Percentiles rank a stretch among this genome's conserved stretches.
These are phyloP conservation scores for Trichosporon sp. DNA, from an alignment of 1,284 basidiomycete genomes.

Conservation along the genomic window DNA sequence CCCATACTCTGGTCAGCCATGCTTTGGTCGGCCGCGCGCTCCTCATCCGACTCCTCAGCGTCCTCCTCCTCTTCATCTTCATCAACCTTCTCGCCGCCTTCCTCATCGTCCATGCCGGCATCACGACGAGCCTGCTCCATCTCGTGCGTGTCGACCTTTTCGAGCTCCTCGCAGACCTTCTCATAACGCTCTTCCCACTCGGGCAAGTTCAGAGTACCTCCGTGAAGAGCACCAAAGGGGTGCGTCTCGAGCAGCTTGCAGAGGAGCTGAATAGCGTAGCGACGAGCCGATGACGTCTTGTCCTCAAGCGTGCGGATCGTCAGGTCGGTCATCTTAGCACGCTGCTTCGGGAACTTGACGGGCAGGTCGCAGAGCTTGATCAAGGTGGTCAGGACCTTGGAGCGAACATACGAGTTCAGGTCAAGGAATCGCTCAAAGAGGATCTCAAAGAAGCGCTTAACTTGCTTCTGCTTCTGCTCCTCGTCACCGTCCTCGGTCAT, in stretches of 20 bases:
- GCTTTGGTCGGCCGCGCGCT: slow-evolving; percentile 19
- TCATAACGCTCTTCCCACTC: slow-evolving; percentile 72
- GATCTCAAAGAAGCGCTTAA: slow-evolving; percentile 74
- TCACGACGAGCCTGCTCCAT: slow-evolving; percentile 44
- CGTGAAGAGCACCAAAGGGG: slow-evolving; percentile 79
- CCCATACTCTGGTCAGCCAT: background rate
- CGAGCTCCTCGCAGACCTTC: slow-evolving; percentile 54
- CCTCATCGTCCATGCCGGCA: slow-evolving; percentile 47
- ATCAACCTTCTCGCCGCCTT: slow-evolving; percentile 27
- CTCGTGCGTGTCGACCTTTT: slow-evolving; percentile 57
- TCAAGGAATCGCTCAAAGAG: slow-evolving; percentile 85
- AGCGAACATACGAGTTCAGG: slow-evolving; percentile 81
- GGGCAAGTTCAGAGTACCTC: slow-evolving; percentile 67
- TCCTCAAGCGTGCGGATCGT: slow-evolving; percentile 80
- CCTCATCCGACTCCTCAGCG: slow-evolving; percentile 24
- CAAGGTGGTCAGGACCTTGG: slow-evolving; percentile 75
- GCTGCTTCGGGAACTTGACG: slow-evolving; percentile 80
- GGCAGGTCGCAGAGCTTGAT: slow-evolving; percentile 63
- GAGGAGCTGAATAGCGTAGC: slow-evolving; percentile 72
- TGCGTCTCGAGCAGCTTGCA: slow-evolving; percentile 78
- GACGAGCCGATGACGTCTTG: slow-evolving; percentile 81
- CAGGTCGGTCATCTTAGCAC: slow-evolving; percentile 66
- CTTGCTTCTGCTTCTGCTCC: slow-evolving; percentile 68
- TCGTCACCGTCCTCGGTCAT: slow-evolving; percentile 56
- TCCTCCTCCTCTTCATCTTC: slow-evolving; percentile 27